Percentiles rank a stretch among this genome's conserved stretches.
These are phyloP conservation scores for Micromonas commoda DNA, from an alignment of 139 green algal species.

Conservation along the genomic window DNA sequence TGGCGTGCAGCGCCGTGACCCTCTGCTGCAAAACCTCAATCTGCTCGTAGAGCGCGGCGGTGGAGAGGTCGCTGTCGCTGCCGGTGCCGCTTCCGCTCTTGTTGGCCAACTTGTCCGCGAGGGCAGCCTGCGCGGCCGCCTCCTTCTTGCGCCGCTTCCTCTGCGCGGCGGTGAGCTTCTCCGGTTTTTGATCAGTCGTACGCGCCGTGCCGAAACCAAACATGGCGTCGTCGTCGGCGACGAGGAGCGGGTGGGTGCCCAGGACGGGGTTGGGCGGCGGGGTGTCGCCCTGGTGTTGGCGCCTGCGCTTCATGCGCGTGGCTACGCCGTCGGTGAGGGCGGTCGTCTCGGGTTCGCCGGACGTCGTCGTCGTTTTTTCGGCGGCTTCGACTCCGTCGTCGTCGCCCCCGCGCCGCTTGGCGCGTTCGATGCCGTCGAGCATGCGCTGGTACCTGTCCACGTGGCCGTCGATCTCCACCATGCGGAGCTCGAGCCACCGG, in stretches of 20 bases:
- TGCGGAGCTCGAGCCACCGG: slow-evolving; percentile 7
- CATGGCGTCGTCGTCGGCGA: not conserved
- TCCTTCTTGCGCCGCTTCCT: not conserved
- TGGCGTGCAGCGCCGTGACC: not conserved
- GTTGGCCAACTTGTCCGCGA: not conserved
- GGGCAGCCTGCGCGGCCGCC: not conserved
- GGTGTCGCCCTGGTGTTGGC: not conserved
- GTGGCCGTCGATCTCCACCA: slow-evolving; percentile 3
- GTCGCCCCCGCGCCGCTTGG: not conserved
- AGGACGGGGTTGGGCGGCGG: not conserved
- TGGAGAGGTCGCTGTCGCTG: slow-evolving; percentile 19
- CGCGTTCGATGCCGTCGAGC: not conserved
- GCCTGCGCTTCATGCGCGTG: not conserved
- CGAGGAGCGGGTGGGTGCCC: not conserved
- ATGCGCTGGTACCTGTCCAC: not conserved
- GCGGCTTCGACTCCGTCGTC: not conserved
- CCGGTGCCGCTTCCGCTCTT: not conserved
- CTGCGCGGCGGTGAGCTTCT: not conserved
- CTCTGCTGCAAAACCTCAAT: slow-evolving; percentile 12
- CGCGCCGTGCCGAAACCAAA: too few relatives aligned
- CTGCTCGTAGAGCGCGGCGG: slow-evolving; percentile 18
- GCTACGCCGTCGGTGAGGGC: not conserved
- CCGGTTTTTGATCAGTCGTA: too few relatives aligned
- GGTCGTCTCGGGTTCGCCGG: not conserved
- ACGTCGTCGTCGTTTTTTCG: not conserved